Conservation (phyloP, 139 green algal genomes). For the Auxenochlorella pyrenoidosa region DNA sequence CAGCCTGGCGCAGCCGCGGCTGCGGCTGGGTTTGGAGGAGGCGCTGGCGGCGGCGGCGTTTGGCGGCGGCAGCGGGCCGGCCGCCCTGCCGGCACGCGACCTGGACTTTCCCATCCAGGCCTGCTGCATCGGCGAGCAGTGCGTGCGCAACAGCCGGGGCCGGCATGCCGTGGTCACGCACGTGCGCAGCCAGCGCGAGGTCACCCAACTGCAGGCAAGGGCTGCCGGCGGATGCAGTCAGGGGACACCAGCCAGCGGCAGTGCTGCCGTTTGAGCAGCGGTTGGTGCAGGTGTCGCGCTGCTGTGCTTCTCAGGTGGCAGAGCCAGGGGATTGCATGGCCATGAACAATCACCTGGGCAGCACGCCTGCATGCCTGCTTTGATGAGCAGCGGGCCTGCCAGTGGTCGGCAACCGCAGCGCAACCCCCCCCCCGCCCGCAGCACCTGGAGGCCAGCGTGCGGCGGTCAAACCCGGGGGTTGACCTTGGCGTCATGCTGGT, state of each 20-base stretch:
- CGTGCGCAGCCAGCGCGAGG: conserved; percentile 24
- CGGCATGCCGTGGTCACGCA: conserved; percentile 27
- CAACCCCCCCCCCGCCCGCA: background rate
- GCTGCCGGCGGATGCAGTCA: no score
- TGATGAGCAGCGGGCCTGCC: background rate
- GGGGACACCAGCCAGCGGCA: no score
- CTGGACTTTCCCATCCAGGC: conserved; percentile 23
- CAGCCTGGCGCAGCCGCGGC: background rate
- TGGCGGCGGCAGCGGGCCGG: background rate
- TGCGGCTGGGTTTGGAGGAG: background rate
- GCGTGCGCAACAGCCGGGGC: conserved; percentile 4
- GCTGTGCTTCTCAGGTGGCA: no score
- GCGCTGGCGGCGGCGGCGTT: conserved; percentile 7
- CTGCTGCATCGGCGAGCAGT: conserved; percentile 31
- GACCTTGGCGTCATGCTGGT: conserved; percentile 36
- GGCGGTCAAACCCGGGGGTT: conserved; percentile 17
- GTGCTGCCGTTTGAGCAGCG: no score
- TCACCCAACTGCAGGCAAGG: conserved; percentile 19
- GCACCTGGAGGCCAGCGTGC: conserved; percentile 31
- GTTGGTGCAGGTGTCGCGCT: no score
- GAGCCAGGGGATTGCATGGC: no score
- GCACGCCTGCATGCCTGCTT: background rate
- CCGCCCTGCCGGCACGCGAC: background rate
- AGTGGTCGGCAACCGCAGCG: background rate
- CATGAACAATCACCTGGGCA: no score